Base-by-base conservation (phyloP, 345 rosid species). In the Anastatica hierochuntica region DNA sequence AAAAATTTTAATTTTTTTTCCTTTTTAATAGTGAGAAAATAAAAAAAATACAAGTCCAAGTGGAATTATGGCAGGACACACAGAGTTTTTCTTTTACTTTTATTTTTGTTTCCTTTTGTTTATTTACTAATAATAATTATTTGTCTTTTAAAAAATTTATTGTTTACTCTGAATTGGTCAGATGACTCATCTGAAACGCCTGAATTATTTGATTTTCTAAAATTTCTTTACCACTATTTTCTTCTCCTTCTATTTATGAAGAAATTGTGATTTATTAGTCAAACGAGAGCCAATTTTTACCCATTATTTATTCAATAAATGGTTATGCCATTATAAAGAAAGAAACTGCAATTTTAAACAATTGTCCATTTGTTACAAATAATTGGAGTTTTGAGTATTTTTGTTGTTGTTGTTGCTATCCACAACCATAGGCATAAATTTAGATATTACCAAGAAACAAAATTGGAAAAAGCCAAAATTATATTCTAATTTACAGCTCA, bases 111-210 rank as follows among this genome's bases (percentile, higher is more conserved):
- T 47, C 39, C 19, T 55, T 17, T 45, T 48, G 27, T 63, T 63
- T 39, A 1, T n/a, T n/a, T n/a, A n/a, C n/a, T n/a, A n/a, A n/a
- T n/a, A n/a, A n/a, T n/a, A n/a, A n/a, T n/a, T n/a, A n/a, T n/a
- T n/a, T n/a, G n/a, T n/a, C n/a, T n/a, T n/a, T n/a, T n/a, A n/a
- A n/a, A 55, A 24, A 58, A 38, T 51, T 35, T 49, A 43, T 66
- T 66, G 53, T 43, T 52, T 41, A 16, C 58, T 70, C 71, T 62
- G 80, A 85, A 72, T 63, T 45, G 61, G 82, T 80, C 90, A 66
- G 87, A 72, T 77, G 53, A 35, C 78, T 74, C 85, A 83, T 70
- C 55, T 56, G 72, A 60, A 75, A 79, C 43, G 79, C 83, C 94
- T 76, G 79, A 71, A 80, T 70, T 71, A 67, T 77, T 72, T 74